These are phyloP conservation scores for Pleurotus djamor DNA, from an alignment of 768 basidiomycete species.

Conservation along the genomic window DNA sequence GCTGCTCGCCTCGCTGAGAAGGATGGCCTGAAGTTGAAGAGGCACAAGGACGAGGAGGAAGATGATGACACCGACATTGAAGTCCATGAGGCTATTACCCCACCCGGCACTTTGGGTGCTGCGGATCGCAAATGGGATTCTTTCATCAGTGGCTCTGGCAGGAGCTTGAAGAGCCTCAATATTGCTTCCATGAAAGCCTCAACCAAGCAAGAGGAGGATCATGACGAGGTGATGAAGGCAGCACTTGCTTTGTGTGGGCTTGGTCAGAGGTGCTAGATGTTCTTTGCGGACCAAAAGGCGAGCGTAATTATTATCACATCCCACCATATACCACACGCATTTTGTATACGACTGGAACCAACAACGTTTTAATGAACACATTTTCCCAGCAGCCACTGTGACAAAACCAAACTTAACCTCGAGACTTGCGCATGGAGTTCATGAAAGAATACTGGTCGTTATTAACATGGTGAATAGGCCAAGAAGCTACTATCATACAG, in stretches of 20 bases:
- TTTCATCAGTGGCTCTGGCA: neutral
- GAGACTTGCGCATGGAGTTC: too few species aligned
- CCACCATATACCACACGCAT: neutral
- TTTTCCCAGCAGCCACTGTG: neutral
- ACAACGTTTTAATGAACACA: neutral
- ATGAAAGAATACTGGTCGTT: too few species aligned
- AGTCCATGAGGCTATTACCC: conserved; percentile 64
- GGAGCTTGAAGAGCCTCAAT: neutral
- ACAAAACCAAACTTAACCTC: too few species aligned
- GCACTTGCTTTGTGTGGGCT: conserved; percentile 67
- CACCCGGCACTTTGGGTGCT: conserved; percentile 48
- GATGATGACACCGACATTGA: conserved; percentile 46
- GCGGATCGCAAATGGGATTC: conserved; percentile 36
- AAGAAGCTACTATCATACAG: too few species aligned
- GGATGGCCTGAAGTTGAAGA: conserved; percentile 20
- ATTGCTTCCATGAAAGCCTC: neutral
- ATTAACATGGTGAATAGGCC: too few species aligned
- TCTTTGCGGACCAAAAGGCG: neutral
- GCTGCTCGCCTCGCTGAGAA: conserved; percentile 51
- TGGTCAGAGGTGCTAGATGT: conserved; percentile 22
- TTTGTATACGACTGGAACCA: conserved; percentile 1
- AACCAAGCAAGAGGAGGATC: conserved; percentile 19
- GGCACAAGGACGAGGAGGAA: conserved; percentile 22
- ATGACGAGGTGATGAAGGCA: conserved; percentile 70
- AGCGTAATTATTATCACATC: neutral